phyloP scores from a whole-genome alignment of 345 rosid genomes.

The Populus davidiana region DNA sequence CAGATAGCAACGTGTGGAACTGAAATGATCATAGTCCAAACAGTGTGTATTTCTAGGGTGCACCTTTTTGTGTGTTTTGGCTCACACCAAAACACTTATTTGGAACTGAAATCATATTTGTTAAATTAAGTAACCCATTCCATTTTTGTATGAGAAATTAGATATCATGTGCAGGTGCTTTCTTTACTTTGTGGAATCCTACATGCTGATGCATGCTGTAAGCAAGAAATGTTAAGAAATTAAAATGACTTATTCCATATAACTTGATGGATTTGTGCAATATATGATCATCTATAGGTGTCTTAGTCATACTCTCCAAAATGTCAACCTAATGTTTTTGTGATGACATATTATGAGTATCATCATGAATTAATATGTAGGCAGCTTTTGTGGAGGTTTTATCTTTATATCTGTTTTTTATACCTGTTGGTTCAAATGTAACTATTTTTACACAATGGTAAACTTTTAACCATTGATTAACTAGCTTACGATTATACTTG shows the following conservation, averaged over 20 bases:
- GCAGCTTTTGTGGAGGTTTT: background rate
- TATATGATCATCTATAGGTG: background rate
- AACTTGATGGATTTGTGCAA: background rate
- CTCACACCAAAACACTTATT: background rate
- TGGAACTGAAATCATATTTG: background rate
- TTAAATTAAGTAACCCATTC: background rate
- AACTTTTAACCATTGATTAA: background rate
- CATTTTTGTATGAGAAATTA: background rate
- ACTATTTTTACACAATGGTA: background rate
- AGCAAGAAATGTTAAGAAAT: background rate
- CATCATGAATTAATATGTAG: background rate
- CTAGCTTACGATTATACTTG: background rate
- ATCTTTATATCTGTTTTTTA: background rate
- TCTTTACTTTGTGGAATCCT: background rate
- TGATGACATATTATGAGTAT: background rate
- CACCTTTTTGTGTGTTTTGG: background rate
- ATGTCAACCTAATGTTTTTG: background rate
- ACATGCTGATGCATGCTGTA: background rate
- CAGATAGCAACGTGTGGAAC: background rate
- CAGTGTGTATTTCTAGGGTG: background rate
- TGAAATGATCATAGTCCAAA: background rate
- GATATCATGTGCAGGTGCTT: background rate
- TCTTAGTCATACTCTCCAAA: background rate
- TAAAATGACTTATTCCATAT: background rate
- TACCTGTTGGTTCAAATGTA: background rate